Base-by-base conservation (phyloP, 2,329 filamentous ascomycete species). In the Decorospora gaudefroyi region DNA sequence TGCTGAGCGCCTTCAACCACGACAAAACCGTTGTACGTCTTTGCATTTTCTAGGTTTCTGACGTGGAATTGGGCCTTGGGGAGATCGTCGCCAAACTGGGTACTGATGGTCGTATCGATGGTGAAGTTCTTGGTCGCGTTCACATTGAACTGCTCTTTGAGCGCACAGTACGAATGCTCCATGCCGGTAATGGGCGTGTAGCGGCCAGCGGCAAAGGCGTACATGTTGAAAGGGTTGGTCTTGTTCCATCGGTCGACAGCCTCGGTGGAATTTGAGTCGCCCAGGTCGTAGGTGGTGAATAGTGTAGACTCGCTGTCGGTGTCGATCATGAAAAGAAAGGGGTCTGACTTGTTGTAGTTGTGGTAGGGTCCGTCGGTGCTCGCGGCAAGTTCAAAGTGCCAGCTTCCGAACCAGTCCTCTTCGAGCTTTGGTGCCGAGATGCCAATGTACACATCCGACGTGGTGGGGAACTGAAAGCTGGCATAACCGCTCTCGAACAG, bases 1-100 rank as follows among this genome's bases (percentile, higher is more conserved):
- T 73, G 73, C n/a, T 74, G 75, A 15, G 80, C 85, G 6, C 73
- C 76, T n/a, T 74, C 64, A 68, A 82, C 74, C 8, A 88, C 87
- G 10, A 96, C 73, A 40, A 90, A 85, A 0, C 83, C 90, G 25
- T 77, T 75, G 61, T 97, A 97, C 0, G 72, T 75, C 4, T 86
- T 84, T 56, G 83, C 88, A 3, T 78, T 73, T 49, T 90, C 88
- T 27, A 99, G 78, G 0, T 84, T 83, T 25, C 80, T 83, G 33
- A 96, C 78, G 59, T 92, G 90, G 67, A 99, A 96, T 61, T 96
- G 90, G 67, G 95, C 86, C 66, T 90, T 91, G 1, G 88, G 88
- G 47, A 47, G 32, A 8, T 51, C 76, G 36, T 81, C 81, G 3
- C 82, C 83, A 1, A 82, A 37, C 80, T 83, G 4, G 78, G 73